Percentiles rank a stretch among this genome's conserved stretches.
These are phyloP conservation scores for Ustilago esculenta DNA, from an alignment of 1,284 basidiomycete genomes.

Conservation along the genomic window DNA sequence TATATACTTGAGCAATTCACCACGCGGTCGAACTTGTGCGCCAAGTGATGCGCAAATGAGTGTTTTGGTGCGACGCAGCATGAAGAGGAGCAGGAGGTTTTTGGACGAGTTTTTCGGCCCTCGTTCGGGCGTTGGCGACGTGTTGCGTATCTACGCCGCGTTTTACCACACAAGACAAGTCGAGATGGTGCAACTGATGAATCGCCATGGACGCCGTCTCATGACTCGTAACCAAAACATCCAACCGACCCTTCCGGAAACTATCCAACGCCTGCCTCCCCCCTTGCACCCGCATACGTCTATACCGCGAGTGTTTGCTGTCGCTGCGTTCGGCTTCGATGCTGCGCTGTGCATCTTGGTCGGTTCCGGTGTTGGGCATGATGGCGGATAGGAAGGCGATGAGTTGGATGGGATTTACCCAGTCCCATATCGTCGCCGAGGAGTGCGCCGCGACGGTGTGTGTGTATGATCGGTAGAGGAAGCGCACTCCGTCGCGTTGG, in stretches of 20 bases:
- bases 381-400: slow-evolving; percentile 85
- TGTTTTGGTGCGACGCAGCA: slow-evolving; percentile 81
- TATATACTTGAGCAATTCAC: slow-evolving; percentile 77
- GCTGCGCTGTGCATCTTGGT: slow-evolving; percentile 74
- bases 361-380: slow-evolving; percentile 78
- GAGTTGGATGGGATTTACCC: slow-evolving; percentile 79
- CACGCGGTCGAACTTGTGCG: slow-evolving; percentile 83
- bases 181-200: slow-evolving; percentile 78
- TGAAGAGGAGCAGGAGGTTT: slow-evolving; percentile 78
- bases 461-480: slow-evolving; percentile 77
- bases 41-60: slow-evolving; percentile 83
- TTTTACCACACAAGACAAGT: slow-evolving; percentile 68
- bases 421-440: slow-evolving; percentile 91
- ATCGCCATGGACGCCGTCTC: slow-evolving; percentile 70
- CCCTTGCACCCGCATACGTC: slow-evolving; percentile 18
- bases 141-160: slow-evolving; percentile 74
- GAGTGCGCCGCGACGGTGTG: slow-evolving; percentile 76
- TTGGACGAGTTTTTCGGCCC: slow-evolving; percentile 71
- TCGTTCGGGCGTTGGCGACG: slow-evolving; percentile 70
- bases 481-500: slow-evolving; percentile 81
- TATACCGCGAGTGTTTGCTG: too few species aligned
- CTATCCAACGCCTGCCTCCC: slow-evolving; percentile 24
- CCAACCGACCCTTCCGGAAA: slow-evolving; percentile 80
- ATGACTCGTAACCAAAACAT: slow-evolving; percentile 65
- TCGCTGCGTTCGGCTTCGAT: slow-evolving; percentile 67